Base-by-base conservation (phyloP, 106 monocot species). In the Acorus gramineus region DNA sequence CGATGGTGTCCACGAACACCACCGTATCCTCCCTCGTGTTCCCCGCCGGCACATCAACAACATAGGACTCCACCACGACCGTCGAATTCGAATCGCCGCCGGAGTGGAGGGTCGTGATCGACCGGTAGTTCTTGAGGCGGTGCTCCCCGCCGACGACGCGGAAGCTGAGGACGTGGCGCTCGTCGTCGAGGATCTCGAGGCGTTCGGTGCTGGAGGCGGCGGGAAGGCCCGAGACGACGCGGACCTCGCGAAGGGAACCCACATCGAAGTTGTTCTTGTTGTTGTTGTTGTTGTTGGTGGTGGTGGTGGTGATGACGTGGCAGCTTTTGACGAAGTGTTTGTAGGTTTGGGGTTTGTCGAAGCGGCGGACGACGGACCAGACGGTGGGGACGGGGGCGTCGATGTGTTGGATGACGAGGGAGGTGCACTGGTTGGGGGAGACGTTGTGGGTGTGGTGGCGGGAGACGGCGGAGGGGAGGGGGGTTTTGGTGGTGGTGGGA, bases 171-270 rank as follows among this genome's bases (percentile, higher is more conserved):
- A 86, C 82, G 67, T 82, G 79, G 6, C 69, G 59, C 69, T 82
- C 86, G 69, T 86, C 82, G 67, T 86, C 86, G 49, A 86, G 79
- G 64, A 86, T 74, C 76, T 86, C 86, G 13, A 86, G 79, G 6
- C 79, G 45, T 73, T 86, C 86, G 50, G 60, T 75, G 73, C 82
- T 82, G 63, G 53, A 70, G 45, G 55, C 74, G 57, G 86, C 86
- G 42, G 86, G 86, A n/a, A 86, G 57, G 49, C 86, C 86, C 42
- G 86, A 82, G 53, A 86, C 63, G 11, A 86, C 60, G 11, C 69
- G 54, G 45, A 86, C 70, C 71, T 86, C 79, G 44, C 86, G 73
- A 11, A 86, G 82, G 11, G 76, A 67, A n/a, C 86, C 86, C 6
- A 82, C 86, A 11, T 66, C 76, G 58, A 59, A 73, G 61, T 63